A percentile compares a stretch with the other conserved stretches of the same genome.
phyloP scores from a whole-genome alignment of 208 protist genomes.

The Trypanosomatidae sp. region DNA sequence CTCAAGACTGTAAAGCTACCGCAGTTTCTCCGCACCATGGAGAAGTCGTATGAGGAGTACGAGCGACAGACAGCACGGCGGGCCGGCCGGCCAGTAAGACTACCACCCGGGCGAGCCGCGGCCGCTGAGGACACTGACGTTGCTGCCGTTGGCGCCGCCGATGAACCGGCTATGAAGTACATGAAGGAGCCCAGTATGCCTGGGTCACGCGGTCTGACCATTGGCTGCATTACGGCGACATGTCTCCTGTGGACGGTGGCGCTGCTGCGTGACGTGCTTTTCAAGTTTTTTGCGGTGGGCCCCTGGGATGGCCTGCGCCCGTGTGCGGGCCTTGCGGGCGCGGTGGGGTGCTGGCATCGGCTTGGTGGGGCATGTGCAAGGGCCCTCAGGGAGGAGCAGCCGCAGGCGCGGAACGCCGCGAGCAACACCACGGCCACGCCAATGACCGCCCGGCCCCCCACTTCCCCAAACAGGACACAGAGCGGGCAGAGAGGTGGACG shows the following conservation, averaged over 20 bases:
- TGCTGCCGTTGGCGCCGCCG: background rate
- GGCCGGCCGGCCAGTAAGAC: background rate
- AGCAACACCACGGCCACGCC: background rate
- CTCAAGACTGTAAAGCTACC: conserved; percentile 15
- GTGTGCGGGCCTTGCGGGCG: background rate
- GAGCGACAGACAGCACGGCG: background rate
- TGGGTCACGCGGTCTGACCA: conserved; percentile 5
- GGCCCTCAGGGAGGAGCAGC: background rate
- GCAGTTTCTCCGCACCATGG: conserved; percentile 28
- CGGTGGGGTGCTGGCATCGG: background rate
- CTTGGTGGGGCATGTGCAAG: background rate
- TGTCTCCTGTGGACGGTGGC: conserved; percentile 21
- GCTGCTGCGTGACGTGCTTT: conserved; percentile 26
- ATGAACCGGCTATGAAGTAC: background rate
- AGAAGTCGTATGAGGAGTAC: conserved; percentile 9
- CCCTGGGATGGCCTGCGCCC: conserved; percentile 10
- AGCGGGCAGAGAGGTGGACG: background rate
- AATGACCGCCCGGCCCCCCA: background rate
- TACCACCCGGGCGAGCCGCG: background rate
- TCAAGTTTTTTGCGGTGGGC: conserved; percentile 3
- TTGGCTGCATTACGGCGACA: conserved; percentile 8
- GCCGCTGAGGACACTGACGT: background rate
- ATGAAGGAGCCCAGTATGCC: background rate
- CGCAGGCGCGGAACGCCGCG: background rate
- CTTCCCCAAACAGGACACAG: background rate